Percentiles rank a stretch among this genome's conserved stretches.
Evolutionary conservation across 75 land plant species (phyloP).

Genomic region (Selaginella tamariscina): DNA sequence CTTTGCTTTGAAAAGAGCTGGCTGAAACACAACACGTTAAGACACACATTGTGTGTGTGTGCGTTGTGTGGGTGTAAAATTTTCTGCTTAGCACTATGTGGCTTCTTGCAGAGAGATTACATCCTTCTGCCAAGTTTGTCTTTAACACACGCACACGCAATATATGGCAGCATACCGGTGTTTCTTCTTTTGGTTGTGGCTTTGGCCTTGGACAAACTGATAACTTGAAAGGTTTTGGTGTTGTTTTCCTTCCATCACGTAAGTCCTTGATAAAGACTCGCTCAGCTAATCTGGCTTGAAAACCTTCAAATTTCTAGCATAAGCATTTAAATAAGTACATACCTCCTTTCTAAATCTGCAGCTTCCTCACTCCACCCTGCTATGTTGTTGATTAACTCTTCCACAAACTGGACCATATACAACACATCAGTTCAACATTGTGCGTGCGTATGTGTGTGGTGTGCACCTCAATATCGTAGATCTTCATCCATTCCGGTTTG

Average conservation of each 20-base stretch:
- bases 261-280: neutral
- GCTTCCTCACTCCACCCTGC: constrained; percentile 8
- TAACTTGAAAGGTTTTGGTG: constrained; percentile 14
- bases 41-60: neutral
- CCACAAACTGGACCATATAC: constrained; percentile 13
- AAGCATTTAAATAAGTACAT: no score
- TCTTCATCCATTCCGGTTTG: constrained; percentile 19
- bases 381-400: constrained; percentile 7
- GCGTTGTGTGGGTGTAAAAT: neutral
- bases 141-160: neutral
- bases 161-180: neutral
- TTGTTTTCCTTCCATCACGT: neutral
- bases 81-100: neutral
- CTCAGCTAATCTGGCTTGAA: neutral
- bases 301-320: neutral
- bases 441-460: neutral
- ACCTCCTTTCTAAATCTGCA: constrained; percentile 13
- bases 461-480: constrained; percentile 15
- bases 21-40: constrained; percentile 1
- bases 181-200: neutral
- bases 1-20: constrained; percentile 13
- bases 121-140: neutral
- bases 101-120: constrained; percentile 2
- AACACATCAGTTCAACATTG: neutral
- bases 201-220: constrained; percentile 4